phyloP scores from a whole-genome alignment of 2,329 filamentous ascomycete species.

The Orbilia quercus region DNA sequence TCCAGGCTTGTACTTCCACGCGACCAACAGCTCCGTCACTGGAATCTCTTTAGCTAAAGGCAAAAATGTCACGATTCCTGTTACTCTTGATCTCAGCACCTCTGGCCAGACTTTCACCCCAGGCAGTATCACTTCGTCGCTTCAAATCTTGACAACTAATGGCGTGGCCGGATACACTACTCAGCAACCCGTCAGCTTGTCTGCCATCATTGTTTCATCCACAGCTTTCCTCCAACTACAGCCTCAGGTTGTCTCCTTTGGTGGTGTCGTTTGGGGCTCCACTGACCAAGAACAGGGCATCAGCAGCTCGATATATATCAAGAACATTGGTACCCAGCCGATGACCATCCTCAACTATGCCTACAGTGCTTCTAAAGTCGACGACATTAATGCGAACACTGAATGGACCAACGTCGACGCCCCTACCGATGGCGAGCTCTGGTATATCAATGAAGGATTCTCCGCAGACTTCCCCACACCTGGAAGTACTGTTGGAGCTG shows the following conservation, averaged over 20 bases:
- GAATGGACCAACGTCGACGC: conserved; percentile 53
- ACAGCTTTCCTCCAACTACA: conserved; percentile 63
- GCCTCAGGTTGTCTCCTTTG: conserved; percentile 64
- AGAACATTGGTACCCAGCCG: conserved; percentile 63
- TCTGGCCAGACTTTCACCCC: conserved; percentile 30
- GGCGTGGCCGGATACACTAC: conserved; percentile 62
- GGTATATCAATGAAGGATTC: conserved; percentile 61
- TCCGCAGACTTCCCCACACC: conserved; percentile 61
- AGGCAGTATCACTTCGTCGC: conserved; percentile 41
- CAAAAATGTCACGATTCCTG: conserved; percentile 63
- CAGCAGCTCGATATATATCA: conserved; percentile 62
- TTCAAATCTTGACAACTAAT: conserved; percentile 60
- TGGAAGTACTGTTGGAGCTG: conserved; percentile 61
- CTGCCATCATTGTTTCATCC: conserved; percentile 63
- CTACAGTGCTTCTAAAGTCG: conserved; percentile 61
- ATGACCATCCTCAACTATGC: conserved; percentile 63
- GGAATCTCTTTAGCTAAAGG: conserved; percentile 62
- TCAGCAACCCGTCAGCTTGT: conserved; percentile 62
- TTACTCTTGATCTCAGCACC: conserved; percentile 56
- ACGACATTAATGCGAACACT: conserved; percentile 58
- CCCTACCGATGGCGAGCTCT: conserved; percentile 11
- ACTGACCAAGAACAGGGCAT: conserved; percentile 60
- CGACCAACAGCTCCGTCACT: conserved; percentile 63
- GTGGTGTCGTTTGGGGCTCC: conserved; percentile 63
- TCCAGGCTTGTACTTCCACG: conserved; percentile 63